Base-by-base conservation (phyloP, 768 basidiomycete species). In the Pisolithus orientalis region DNA sequence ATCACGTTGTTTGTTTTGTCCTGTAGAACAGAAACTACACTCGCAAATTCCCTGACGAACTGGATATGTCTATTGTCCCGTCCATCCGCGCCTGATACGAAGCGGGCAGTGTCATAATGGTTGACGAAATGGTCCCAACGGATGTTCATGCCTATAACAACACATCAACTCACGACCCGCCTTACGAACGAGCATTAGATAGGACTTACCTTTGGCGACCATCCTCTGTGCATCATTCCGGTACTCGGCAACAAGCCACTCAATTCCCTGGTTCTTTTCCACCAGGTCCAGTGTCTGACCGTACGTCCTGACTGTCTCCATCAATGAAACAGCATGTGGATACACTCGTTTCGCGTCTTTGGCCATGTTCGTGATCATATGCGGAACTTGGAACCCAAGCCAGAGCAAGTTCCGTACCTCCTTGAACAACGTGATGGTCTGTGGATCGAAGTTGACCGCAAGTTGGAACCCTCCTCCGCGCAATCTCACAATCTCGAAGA, bases 291-390 rank as follows among this genome's bases (percentile, higher is more conserved):
- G 72, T 0, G 92, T 96, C 73, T 99, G 96, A 17, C 89, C 88
- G 70, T 99, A 98, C 28, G 93, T 97, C 66, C 94, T 76, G n/a
- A 98, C 93, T 0, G 94, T 95, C 75, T 99, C 96, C 95, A 98
- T 98, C 68, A 93, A 70, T 62, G 90, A 93, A 58, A 98, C 95
- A 2, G 96, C 96, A 74, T 97, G 94, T 0, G 94, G 94, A 66
- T 99, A 99, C 54, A 98, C 94, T 59, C 93, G 75, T 76, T 96
- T 97, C 54, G 96, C 96, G 60, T 99, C 95, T 74, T 97, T 99
- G 34, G 96, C 96, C 82, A 96, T 88, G 66, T 94, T 96, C 60
- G 86, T 87, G 57, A 90, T 92, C 49, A 88, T 84, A 72, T 97
- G 93, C 24, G 94, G 95, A 2, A 98, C 94, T 64, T 88, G 86